Evolutionary conservation across 495 filamentous ascomycete species (phyloP).

Genomic region (Lasiosphaeriaceae sp.): DNA sequence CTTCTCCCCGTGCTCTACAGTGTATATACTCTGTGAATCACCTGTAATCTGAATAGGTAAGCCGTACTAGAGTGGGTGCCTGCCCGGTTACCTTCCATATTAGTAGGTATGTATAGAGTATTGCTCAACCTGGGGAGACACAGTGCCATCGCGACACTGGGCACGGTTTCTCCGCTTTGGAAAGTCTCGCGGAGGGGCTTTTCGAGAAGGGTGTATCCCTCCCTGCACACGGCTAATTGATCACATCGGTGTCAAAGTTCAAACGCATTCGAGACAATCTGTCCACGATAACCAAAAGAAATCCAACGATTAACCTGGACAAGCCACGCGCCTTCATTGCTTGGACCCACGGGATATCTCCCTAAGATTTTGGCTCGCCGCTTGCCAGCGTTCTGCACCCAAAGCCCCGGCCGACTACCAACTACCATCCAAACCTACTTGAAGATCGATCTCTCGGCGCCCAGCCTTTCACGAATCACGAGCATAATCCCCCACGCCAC

Average conservation of each 20-base stretch:
- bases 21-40: no score
- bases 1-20: no score
- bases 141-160: not conserved
- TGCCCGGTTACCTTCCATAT: no score
- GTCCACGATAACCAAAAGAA: constrained; percentile 7
- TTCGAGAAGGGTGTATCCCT: not conserved
- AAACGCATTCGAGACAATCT: constrained; percentile 29
- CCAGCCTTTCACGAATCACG: constrained; percentile 29
- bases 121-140: not conserved
- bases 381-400: not conserved
- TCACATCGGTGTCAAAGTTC: constrained; percentile 23
- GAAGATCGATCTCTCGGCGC: constrained; percentile 23
- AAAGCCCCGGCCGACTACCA: no score
- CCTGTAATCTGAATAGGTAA: no score
- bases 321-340: not conserved
- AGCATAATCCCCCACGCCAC: constrained; percentile 24
- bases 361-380: no score
- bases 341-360: not conserved
- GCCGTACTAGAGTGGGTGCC: no score
- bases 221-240: constrained; percentile 2
- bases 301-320: not conserved
- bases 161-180: not conserved
- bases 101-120: no score
- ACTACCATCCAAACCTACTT: no score
- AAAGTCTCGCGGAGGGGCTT: not conserved